A percentile compares a stretch with the other conserved stretches of the same genome.
Evolutionary conservation across 2,329 filamentous ascomycete genomes (phyloP).

Genomic region (Microdochium trichocladiopsis): DNA sequence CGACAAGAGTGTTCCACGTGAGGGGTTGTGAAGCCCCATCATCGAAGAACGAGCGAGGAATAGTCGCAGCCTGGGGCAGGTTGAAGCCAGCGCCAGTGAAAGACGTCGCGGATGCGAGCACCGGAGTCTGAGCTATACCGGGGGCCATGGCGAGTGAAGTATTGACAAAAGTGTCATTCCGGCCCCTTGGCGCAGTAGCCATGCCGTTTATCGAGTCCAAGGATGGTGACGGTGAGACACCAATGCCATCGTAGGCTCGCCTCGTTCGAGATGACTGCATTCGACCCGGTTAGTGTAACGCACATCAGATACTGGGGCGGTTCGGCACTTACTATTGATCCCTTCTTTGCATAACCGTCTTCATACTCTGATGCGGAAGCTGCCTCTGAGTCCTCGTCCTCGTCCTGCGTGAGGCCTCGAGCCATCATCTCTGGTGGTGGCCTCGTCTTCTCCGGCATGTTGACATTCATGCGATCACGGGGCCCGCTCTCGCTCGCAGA

Average conservation of each 20-base stretch:
- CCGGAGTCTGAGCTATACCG: conserved; percentile 32
- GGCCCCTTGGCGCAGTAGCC: conserved; percentile 50
- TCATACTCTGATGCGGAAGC: conserved; percentile 83
- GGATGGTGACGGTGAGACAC: conserved; percentile 76
- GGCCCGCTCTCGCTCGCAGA: conserved; percentile 78
- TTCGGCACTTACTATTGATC: conserved; percentile 54
- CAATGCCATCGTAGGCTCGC: conserved; percentile 43
- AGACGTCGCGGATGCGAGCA: conserved; percentile 52
- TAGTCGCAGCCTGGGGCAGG: conserved; percentile 49
- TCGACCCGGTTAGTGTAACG: conserved; percentile 11
- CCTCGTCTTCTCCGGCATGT: conserved; percentile 81
- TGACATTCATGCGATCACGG: conserved; percentile 79
- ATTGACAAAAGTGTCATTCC: conserved; percentile 48
- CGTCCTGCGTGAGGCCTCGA: conserved; percentile 70
- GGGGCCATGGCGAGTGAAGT: conserved; percentile 33
- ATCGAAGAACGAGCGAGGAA: conserved; percentile 84
- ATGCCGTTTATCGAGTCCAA: conserved; percentile 81
- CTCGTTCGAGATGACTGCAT: conserved; percentile 54
- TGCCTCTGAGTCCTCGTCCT: conserved; percentile 80
- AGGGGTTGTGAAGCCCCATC: conserved; percentile 73
- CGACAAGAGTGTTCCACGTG: conserved; percentile 83
- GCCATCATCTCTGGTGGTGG: conserved; percentile 90
- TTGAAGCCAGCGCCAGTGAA: conserved; percentile 54
- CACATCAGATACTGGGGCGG: conserved; percentile 1
- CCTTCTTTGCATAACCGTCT: conserved; percentile 64